Evolutionary conservation across 129 eudicot species (phyloP).

Genomic region (Ambrosia trifida): DNA sequence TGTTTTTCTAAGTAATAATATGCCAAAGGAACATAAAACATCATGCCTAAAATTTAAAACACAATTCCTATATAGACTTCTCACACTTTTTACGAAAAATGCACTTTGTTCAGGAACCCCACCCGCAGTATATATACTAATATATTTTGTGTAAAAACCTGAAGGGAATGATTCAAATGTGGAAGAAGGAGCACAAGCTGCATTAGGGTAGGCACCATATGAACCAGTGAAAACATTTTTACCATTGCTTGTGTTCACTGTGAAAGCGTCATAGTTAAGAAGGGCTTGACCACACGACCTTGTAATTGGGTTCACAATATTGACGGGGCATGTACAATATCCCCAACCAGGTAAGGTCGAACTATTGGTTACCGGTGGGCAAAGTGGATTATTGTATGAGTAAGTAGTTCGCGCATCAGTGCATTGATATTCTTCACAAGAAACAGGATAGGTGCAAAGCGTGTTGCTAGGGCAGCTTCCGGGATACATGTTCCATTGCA

Average conservation of each 20-base stretch:
- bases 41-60: too few species aligned
- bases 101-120: too few species aligned
- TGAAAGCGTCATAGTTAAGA: slow-evolving; percentile 17
- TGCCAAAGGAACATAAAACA: too few species aligned
- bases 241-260: slow-evolving; percentile 17
- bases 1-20: too few species aligned
- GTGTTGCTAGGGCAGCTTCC: slow-evolving; percentile 9
- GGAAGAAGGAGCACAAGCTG: slow-evolving; percentile 16
- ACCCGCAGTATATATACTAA: too few species aligned
- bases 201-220: slow-evolving; percentile 10
- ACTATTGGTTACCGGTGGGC: slow-evolving; percentile 8
- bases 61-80: too few species aligned
- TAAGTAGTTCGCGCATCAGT: slow-evolving; percentile 27
- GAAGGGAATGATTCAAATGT: slow-evolving; percentile 11
- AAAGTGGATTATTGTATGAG: slow-evolving; percentile 6
- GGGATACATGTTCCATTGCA: slow-evolving; percentile 16
- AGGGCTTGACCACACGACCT: slow-evolving; percentile 9
- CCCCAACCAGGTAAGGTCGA: slow-evolving; percentile 26
- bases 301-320: slow-evolving; percentile 17
- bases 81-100: too few species aligned
- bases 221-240: neutral
- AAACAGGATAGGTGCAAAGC: slow-evolving; percentile 20
- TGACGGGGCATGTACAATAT: slow-evolving; percentile 32
- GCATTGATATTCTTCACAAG: slow-evolving; percentile 38
- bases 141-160: neutral